Base-by-base conservation (phyloP, 2,329 filamentous ascomycete genomes). In the Reticulascus tulasneorum region DNA sequence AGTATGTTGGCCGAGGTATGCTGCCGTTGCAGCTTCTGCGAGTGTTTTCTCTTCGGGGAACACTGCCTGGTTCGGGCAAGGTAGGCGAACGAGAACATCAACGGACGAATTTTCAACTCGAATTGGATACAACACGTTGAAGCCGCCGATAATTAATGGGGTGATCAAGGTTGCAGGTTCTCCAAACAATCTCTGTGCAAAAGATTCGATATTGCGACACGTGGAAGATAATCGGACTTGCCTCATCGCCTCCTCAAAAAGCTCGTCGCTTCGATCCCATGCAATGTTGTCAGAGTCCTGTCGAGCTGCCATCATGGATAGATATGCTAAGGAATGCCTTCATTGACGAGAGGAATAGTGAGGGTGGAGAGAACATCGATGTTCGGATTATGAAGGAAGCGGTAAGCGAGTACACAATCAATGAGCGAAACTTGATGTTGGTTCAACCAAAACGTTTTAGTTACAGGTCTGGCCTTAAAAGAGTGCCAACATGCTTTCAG, bases 221-320 rank as follows among this genome's bases (percentile, higher is more conserved):
- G 42, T 45, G 3, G 37, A 40, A n/a, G 29, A 17, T 10, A 42
- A 31, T 20, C 46, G 31, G 7, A 55, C 39, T 19, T 51, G 38
- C 29, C 52, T 53, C 18, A 46, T 29, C 9, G 47, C 46, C 23
- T 50, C 35, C 9, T 54, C 53, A 38, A 39, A 54, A 23, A 35
- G 29, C 27, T 51, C 49, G 33, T 59, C 55, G 30, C 44, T 55
- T 10, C 42, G 41, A 33, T 56, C 52, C 53, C 49, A 58, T 3
- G 49, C 55, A 28, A 56, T 41, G n/a, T 52, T 48, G 24, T 58
- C 54, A 26, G 47, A 47, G 26, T 56, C 48, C 29, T 56, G 43
- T 36, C 52, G 49, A 24, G 49, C 47, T 31, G 33, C 19, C 51
- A 53, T 55, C n/a, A n/a, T n/a, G n/a, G n/a, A n/a, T n/a, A n/a